These are phyloP conservation scores for Martensiomyces pterosporus DNA, from an alignment of 192 early-diverging fungal genomes.

Conservation along the genomic window DNA sequence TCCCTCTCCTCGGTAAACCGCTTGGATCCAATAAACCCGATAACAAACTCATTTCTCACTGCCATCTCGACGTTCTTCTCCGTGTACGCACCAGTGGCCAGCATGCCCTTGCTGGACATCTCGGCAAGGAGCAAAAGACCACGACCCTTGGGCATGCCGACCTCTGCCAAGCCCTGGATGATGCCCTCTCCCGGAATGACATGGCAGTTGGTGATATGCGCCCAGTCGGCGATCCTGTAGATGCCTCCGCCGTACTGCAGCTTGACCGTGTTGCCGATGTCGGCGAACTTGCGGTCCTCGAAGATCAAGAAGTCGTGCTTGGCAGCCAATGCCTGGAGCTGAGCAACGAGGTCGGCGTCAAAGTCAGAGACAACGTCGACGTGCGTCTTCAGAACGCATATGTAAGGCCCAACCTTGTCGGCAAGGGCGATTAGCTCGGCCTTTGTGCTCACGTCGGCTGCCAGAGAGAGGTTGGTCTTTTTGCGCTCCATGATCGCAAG, in stretches of 20 bases:
- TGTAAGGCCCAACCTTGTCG: slow-evolving; percentile 86
- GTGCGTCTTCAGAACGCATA: slow-evolving; percentile 97
- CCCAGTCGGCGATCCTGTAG: slow-evolving; percentile 91
- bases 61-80: slow-evolving; percentile 84
- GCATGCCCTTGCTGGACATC: slow-evolving; percentile 91
- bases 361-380: slow-evolving; percentile 94
- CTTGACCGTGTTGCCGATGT: slow-evolving; percentile 98
- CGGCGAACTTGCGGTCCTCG: slow-evolving; percentile 98
- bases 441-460: slow-evolving; percentile 88
- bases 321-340: slow-evolving; percentile 67
- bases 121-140: slow-evolving; percentile 89
- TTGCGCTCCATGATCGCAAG: slow-evolving; percentile 85
- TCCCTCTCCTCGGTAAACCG: slow-evolving; percentile 72
- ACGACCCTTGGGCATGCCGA: slow-evolving; percentile 73
- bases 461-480: slow-evolving; percentile 84
- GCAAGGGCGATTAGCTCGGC: slow-evolving; percentile 83
- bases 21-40: slow-evolving; percentile 85
- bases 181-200: slow-evolving; percentile 94
- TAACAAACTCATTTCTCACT: slow-evolving; percentile 82
- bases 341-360: slow-evolving; percentile 73
- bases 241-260: slow-evolving; percentile 89
- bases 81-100: slow-evolving; percentile 80
- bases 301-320: slow-evolving; percentile 97
- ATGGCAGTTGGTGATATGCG: slow-evolving; percentile 96
- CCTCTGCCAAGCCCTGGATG: slow-evolving; percentile 84